Percentiles rank a stretch among this genome's conserved stretches.
These are phyloP conservation scores for Yamadazyma membranifaciens DNA, from an alignment of 1,139 yeast species.

Conservation along the genomic window DNA sequence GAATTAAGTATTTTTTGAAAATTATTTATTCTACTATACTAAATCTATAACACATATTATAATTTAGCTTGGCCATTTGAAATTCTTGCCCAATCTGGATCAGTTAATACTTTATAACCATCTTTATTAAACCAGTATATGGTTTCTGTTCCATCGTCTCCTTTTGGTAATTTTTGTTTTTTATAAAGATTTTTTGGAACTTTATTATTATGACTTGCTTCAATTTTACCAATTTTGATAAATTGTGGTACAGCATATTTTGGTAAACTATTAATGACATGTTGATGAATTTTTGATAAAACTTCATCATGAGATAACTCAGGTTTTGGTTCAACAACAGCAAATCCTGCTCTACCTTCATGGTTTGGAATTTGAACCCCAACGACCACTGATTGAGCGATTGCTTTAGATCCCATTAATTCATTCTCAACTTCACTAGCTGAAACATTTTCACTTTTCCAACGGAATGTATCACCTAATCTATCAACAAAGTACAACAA, in stretches of 20 bases:
- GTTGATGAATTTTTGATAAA: slow-evolving; percentile 29
- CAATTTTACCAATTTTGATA: slow-evolving; percentile 61
- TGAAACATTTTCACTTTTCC: slow-evolving; percentile 96
- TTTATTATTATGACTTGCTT: slow-evolving; percentile 81
- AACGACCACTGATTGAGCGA: slow-evolving; percentile 78
- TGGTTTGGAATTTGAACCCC: slow-evolving; percentile 86
- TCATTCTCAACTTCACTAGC: slow-evolving; percentile 91
- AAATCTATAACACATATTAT: slow-evolving; percentile 5
- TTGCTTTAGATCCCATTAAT: slow-evolving; percentile 50
- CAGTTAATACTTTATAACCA: slow-evolving; percentile 56
- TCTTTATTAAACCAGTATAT: slow-evolving; percentile 70
- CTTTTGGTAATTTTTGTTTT: slow-evolving; percentile 74
- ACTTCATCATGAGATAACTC: slow-evolving; percentile 28
- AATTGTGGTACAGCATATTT: slow-evolving; percentile 86
- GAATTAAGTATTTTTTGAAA: background rate
- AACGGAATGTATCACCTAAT: slow-evolving; percentile 92
- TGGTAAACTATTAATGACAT: slow-evolving; percentile 58
- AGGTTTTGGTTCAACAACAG: slow-evolving; percentile 61
- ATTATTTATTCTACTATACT: background rate
- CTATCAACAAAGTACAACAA: slow-evolving; percentile 85
- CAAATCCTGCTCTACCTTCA: slow-evolving; percentile 95
- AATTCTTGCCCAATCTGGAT: slow-evolving; percentile 59
- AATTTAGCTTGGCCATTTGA: slow-evolving; percentile 37
- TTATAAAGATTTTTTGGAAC: slow-evolving; percentile 76
- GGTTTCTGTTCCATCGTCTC: slow-evolving; percentile 55